phyloP scores from a whole-genome alignment of 31 red algal species.

The Odonthalia washingtoniensis region DNA sequence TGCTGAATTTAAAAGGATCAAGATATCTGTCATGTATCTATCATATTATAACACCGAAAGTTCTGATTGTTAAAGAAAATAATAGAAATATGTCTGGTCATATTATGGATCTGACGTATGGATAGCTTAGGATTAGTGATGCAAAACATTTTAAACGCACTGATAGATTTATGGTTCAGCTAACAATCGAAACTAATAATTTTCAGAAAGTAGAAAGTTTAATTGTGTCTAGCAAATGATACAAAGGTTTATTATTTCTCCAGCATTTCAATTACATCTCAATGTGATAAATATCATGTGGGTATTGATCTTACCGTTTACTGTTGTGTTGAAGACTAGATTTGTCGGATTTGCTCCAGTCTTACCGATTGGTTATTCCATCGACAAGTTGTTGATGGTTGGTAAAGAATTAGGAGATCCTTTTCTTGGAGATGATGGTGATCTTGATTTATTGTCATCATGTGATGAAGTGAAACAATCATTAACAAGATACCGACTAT shows the following conservation, averaged over 20 bases:
- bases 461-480: constrained; percentile 52
- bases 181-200: neutral
- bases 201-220: constrained; percentile 3
- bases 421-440: constrained; percentile 42
- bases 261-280: constrained; percentile 48
- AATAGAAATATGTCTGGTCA: constrained; percentile 10
- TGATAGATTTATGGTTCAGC: neutral
- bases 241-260: constrained; percentile 44
- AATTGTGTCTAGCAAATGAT: constrained; percentile 27
- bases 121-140: neutral
- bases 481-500: no score
- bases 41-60: constrained; percentile 23
- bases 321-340: constrained; percentile 34
- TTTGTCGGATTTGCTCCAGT: constrained; percentile 40
- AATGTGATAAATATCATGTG: constrained; percentile 38
- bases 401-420: constrained; percentile 53
- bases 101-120: constrained; percentile 46
- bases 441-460: constrained; percentile 36
- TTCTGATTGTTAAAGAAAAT: constrained; percentile 11
- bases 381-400: constrained; percentile 42
- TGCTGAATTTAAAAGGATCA: constrained; percentile 20
- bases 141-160: neutral
- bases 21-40: constrained; percentile 35
- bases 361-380: constrained; percentile 44
- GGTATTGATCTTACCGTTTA: constrained; percentile 45